Evolutionary conservation across 2,329 filamentous ascomycete genomes (phyloP).

Genomic region (Neofusicoccum laricinum): DNA sequence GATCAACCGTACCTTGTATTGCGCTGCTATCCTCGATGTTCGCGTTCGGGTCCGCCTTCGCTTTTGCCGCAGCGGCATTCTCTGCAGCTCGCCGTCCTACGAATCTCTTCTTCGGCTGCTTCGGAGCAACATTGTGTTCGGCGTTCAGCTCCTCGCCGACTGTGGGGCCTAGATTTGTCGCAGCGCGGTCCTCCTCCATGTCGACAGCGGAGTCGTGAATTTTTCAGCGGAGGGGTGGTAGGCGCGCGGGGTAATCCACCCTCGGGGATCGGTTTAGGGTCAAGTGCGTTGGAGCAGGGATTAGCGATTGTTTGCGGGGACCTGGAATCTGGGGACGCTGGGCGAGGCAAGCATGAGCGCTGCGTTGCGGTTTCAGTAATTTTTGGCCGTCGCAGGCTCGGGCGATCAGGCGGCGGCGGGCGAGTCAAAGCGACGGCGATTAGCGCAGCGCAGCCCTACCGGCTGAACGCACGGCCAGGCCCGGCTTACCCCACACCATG

Average conservation of each 20-base stretch:
- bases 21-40: constrained; percentile 62
- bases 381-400: neutral
- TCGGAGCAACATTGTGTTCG: constrained; percentile 49
- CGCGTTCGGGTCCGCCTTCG: constrained; percentile 33
- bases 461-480: neutral
- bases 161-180: constrained; percentile 68
- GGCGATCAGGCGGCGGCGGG: constrained; percentile 4
- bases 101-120: constrained; percentile 87
- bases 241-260: neutral
- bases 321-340: too few relatives aligned
- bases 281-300: neutral
- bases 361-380: neutral
- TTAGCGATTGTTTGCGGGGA: neutral
- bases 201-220: neutral
- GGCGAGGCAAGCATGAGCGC: neutral
- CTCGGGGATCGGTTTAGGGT: neutral
- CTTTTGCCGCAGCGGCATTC: constrained; percentile 47
- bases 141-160: constrained; percentile 58
- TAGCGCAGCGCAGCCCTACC: constrained; percentile 15
- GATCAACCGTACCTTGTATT: constrained; percentile 58
- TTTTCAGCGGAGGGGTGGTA: neutral
- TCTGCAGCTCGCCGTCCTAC: constrained; percentile 75
- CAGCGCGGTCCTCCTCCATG: constrained; percentile 75
- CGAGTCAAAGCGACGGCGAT: constrained; percentile 12
- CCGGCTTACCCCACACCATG: constrained; percentile 17